Percentiles rank a stretch among this genome's conserved stretches.
These are phyloP conservation scores for Pythium dissotocum DNA, from an alignment of 352 stramenopile genomes.

Conservation along the genomic window DNA sequence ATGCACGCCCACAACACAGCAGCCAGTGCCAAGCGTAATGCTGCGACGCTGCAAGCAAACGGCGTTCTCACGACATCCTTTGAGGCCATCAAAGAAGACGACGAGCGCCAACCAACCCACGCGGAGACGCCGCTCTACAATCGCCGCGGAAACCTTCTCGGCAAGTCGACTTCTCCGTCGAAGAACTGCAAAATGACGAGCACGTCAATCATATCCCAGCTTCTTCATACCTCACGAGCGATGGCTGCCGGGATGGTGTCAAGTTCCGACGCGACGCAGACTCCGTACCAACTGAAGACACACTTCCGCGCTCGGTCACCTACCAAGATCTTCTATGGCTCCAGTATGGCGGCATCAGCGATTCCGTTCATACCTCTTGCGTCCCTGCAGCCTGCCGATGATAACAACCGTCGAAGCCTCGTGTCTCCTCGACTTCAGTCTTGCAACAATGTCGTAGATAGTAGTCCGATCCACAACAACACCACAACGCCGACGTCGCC, in stretches of 20 bases:
- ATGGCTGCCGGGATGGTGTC: neutral
- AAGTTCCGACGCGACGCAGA: neutral
- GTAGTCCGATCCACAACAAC: neutral
- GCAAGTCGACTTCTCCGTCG: constrained; percentile 31
- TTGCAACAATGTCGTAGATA: neutral
- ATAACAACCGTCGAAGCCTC: neutral
- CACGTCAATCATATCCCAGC: constrained; percentile 58
- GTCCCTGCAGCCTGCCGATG: neutral
- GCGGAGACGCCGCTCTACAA: constrained; percentile 43
- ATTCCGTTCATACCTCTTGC: constrained; percentile 10
- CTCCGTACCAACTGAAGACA: neutral
- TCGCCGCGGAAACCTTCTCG: constrained; percentile 54
- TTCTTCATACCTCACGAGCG: constrained; percentile 49
- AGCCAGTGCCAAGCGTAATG: neutral
- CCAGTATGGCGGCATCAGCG: neutral
- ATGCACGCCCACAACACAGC: constrained; percentile 48
- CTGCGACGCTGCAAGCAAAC: constrained; percentile 18
- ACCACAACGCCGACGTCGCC: neutral
- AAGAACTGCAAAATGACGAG: constrained; percentile 70
- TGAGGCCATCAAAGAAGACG: constrained; percentile 55
- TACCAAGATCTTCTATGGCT: constrained; percentile 24
- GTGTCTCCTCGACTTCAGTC: neutral
- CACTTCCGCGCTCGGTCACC: constrained; percentile 2
- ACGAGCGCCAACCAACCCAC: constrained; percentile 27
- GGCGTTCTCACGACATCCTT: constrained; percentile 51